These are phyloP conservation scores for Colletotrichum destructivum DNA, from an alignment of 2,329 filamentous ascomycete species.

Conservation along the genomic window DNA sequence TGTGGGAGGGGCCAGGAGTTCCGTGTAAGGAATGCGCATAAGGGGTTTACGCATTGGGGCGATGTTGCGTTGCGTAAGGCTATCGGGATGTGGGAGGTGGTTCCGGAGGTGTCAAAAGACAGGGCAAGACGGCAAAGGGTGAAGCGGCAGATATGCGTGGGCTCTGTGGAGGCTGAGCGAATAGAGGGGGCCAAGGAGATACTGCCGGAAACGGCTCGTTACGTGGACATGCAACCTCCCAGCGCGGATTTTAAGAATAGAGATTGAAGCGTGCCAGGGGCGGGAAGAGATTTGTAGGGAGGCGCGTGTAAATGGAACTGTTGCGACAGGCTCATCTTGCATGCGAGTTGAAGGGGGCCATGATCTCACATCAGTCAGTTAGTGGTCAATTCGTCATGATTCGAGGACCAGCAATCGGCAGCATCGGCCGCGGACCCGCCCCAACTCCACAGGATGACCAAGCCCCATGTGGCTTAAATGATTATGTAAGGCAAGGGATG, in stretches of 20 bases:
- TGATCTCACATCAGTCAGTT: slow-evolving; percentile 14
- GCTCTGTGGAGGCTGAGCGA: slow-evolving; percentile 28
- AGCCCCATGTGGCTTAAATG: slow-evolving; percentile 32
- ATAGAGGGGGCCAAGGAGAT: slow-evolving; percentile 8
- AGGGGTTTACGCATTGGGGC: slow-evolving; percentile 76
- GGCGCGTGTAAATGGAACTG: slow-evolving; percentile 31
- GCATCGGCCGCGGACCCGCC: slow-evolving; percentile 13
- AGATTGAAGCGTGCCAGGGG: slow-evolving; percentile 28
- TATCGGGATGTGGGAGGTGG: slow-evolving; percentile 36
- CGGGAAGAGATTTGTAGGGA: slow-evolving; percentile 28
- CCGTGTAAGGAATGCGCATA: slow-evolving; percentile 92
- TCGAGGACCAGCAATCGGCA: slow-evolving; percentile 25
- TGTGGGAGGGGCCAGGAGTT: slow-evolving; percentile 81
- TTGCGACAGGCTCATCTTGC: slow-evolving; percentile 31
- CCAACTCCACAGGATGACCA: slow-evolving; percentile 28
- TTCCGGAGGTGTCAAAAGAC: slow-evolving; percentile 7
- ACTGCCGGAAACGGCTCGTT: neutral
- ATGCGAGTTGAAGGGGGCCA: slow-evolving; percentile 30
- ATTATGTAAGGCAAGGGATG: neutral
- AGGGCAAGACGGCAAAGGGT: slow-evolving; percentile 4
- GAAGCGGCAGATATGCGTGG: slow-evolving; percentile 23
- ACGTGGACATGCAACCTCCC: slow-evolving; percentile 15
- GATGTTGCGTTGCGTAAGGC: slow-evolving; percentile 34
- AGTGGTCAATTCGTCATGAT: slow-evolving; percentile 39
- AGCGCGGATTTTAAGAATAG: slow-evolving; percentile 24